Evolutionary conservation across 305 asterid genomes (phyloP).

Genomic region (Fraxinus sp.): DNA sequence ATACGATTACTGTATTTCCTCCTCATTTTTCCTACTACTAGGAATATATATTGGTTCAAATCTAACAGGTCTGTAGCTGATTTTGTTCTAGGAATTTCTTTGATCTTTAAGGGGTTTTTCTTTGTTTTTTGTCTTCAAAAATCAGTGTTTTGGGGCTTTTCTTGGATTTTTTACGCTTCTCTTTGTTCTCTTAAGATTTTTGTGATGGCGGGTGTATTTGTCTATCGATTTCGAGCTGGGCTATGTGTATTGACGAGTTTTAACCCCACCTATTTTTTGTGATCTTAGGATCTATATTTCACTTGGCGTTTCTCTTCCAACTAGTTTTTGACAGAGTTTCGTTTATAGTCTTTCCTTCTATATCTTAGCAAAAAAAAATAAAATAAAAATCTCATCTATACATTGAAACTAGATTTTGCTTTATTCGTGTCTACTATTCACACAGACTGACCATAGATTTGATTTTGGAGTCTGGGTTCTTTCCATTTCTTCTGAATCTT

Average conservation of each 20-base stretch:
- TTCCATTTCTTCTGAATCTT: slow-evolving; percentile 23
- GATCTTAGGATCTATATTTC: slow-evolving; percentile 44
- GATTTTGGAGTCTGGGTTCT: slow-evolving; percentile 34
- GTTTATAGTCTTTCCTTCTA: slow-evolving; percentile 23
- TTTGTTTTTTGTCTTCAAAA: background rate
- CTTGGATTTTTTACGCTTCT: slow-evolving; percentile 7
- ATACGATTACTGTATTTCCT: slow-evolving; percentile 25
- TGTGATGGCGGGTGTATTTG: background rate
- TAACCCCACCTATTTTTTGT: slow-evolving; percentile 28
- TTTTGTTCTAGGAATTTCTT: slow-evolving; percentile 6
- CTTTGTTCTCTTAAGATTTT: background rate
- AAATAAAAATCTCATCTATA: slow-evolving; percentile 37
- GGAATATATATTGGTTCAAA: background rate
- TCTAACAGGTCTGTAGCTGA: slow-evolving; percentile 27
- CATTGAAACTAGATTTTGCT: slow-evolving; percentile 23
- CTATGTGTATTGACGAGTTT: slow-evolving; percentile 16
- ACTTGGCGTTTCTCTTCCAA: slow-evolving; percentile 12
- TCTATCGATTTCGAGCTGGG: slow-evolving; percentile 17
- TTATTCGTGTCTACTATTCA: slow-evolving; percentile 43
- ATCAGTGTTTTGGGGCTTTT: slow-evolving; percentile 1
- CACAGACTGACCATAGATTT: slow-evolving; percentile 34
- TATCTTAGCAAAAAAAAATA: slow-evolving; percentile 20
- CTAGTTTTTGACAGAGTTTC: slow-evolving; percentile 25
- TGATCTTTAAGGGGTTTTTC: slow-evolving; percentile 1
- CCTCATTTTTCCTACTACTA: background rate